Base-by-base conservation (phyloP, 768 basidiomycete genomes). In the Fomitopsis pulvina region DNA sequence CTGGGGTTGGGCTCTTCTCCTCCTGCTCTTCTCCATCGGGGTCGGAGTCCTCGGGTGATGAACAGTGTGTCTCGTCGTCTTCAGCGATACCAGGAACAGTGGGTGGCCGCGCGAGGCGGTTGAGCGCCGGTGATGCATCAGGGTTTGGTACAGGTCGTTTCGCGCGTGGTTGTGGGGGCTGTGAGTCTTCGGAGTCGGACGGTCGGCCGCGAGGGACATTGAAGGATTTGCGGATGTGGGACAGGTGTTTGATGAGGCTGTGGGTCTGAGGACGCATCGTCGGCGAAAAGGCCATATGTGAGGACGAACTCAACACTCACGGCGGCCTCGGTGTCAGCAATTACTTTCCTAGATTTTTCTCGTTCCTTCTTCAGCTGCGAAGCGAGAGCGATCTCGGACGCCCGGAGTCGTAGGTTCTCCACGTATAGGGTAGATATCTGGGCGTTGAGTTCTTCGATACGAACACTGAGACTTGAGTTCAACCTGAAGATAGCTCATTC, bases 401-500 rank as follows among this genome's bases (percentile, higher is more conserved):
- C 81, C 50, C 85, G 82, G 57, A 92, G 73, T 48, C 85, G 79
- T 45, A 91, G 76, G 66, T 92, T 92, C 72, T 92, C 88, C 53
- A 83, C 80, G 52, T 87, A 82, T 42, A 92, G 77, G n/a, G 77
- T 76, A 41, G 87, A 84, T 66, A 92, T 84, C 68, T 91, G 85
- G 30, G 81, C 75, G 63, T 90, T 87, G 48, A 91, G 77, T 63
- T 91, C 88, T 65, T 92, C 87, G 60, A 91, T 83, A 41, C 87
- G 82, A 53, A 87, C 74, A 66, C 87, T 89, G 54, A 92, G 74
- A 16, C 86, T 89, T 38, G 88, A 88, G 70, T 92, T 92, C 55
- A 91, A 81, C 64, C 88, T 91, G 57, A 6, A 25, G 3, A 42
- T 3, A 45, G n/a, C n/a, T 29, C 28, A 21, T 30, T 45, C n/a